These are phyloP conservation scores for Aeschynomene evenia DNA, from an alignment of 306 rosid genomes.

Conservation along the genomic window DNA sequence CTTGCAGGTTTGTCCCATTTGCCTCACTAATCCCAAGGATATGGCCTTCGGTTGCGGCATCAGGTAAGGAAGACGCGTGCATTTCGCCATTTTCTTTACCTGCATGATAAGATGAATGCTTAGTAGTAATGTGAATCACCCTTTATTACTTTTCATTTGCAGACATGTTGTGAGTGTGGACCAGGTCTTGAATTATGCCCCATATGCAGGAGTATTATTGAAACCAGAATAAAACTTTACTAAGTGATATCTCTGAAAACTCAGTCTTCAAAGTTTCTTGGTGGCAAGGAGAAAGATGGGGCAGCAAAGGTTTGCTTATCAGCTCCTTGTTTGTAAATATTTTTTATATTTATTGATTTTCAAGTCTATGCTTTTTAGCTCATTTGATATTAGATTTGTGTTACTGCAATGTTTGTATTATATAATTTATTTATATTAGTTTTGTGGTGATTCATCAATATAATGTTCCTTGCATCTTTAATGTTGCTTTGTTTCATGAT, in stretches of 20 bases:
- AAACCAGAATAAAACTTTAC: constrained; percentile 76
- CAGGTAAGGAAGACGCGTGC: constrained; percentile 50
- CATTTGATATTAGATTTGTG: constrained; percentile 8
- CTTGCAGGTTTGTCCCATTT: constrained; percentile 78
- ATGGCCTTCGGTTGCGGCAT: constrained; percentile 97
- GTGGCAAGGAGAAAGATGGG: not conserved
- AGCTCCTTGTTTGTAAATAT: constrained; percentile 50
- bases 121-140: not conserved
- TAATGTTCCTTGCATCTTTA: constrained; percentile 3
- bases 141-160: constrained; percentile 29
- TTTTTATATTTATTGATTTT: constrained; percentile 23
- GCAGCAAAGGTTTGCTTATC: constrained; percentile 5
- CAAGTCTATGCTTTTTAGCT: constrained; percentile 9
- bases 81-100: constrained; percentile 6
- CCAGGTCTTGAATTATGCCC: constrained; percentile 75
- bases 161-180: constrained; percentile 96
- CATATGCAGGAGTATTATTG: constrained; percentile 71
- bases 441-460: constrained; percentile 31
- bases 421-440: not conserved
- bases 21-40: constrained; percentile 60
- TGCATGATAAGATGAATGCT: not conserved
- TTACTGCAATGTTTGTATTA: not conserved
- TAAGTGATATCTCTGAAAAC: constrained; percentile 33
- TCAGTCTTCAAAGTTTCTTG: constrained; percentile 27
- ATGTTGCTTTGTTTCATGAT: not conserved